Conservation (phyloP, 23 red algal species). For the Gracilaria domingensis region DNA sequence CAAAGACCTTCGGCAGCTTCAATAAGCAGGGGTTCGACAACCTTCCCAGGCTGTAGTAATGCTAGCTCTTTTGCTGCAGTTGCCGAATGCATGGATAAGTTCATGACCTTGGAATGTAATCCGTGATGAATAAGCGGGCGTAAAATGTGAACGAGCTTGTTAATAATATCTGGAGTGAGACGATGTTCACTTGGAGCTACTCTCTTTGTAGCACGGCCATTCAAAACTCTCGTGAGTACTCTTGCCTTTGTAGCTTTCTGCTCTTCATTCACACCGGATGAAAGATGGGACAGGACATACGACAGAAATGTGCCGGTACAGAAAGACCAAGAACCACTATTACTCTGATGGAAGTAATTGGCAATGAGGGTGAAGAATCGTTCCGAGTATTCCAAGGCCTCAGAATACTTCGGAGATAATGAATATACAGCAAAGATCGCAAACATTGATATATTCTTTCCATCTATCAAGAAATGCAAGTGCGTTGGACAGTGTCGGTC, state of each 20-base stretch:
- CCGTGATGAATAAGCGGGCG: conserved; percentile 78
- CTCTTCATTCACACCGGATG: conserved; percentile 64
- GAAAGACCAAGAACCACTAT: conserved; percentile 72
- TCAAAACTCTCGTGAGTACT: conserved; percentile 57
- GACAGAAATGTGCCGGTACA: conserved; percentile 73
- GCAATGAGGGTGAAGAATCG: conserved; percentile 71
- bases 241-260: conserved; percentile 71
- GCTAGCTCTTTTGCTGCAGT: conserved; percentile 71
- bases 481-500: conserved; percentile 81
- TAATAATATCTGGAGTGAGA: conserved; percentile 56
- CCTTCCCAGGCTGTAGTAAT: conserved; percentile 53
- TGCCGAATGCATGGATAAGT: conserved; percentile 68
- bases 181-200: conserved; percentile 81
- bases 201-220: conserved; percentile 17
- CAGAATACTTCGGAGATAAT: conserved; percentile 57
- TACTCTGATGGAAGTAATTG: conserved; percentile 84
- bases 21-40: conserved; percentile 59
- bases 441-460: conserved; percentile 33
- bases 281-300: conserved; percentile 43
- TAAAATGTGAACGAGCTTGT: conserved; percentile 63
- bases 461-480: conserved; percentile 60
- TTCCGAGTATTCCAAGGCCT: conserved; percentile 40
- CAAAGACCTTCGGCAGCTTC: conserved; percentile 70
- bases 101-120: conserved; percentile 67
- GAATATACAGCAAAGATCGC: conserved; percentile 75